Evolutionary conservation across 495 filamentous ascomycete species (phyloP).

Genomic region (Barbatosphaeria neglecta): DNA sequence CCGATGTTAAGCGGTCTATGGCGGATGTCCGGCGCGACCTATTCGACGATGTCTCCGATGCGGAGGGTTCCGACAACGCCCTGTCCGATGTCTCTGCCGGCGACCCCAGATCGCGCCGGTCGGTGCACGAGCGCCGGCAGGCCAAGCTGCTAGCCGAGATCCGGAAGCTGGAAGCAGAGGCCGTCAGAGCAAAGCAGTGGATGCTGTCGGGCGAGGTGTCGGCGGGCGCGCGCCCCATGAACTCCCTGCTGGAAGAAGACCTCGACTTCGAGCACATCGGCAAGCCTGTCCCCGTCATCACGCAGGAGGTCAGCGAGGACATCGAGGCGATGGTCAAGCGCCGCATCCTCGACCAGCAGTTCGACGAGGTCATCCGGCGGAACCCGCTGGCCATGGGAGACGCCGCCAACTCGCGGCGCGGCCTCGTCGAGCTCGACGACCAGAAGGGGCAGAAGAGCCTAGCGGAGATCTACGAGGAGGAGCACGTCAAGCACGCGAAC

Average conservation of each 20-base stretch:
- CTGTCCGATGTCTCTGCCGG: conserved; percentile 43
- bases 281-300: conserved; percentile 89
- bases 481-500: conserved; percentile 69
- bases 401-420: conserved; percentile 44
- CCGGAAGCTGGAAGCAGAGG: conserved; percentile 74
- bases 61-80: conserved; percentile 41
- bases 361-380: conserved; percentile 81
- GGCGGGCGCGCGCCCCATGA: conserved; percentile 68
- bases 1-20: conserved; percentile 76
- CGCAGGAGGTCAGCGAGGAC: conserved; percentile 80
- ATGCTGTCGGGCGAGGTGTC: conserved; percentile 79
- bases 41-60: conserved; percentile 69
- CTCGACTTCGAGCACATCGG: conserved; percentile 93
- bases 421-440: conserved; percentile 72
- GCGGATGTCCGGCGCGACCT: conserved; percentile 81
- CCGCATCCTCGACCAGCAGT: conserved; percentile 80
- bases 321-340: conserved; percentile 93
- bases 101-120: conserved; percentile 47
- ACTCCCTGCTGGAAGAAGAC: conserved; percentile 89
- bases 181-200: conserved; percentile 87
- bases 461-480: conserved; percentile 88
- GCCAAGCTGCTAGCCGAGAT: conserved; percentile 82
- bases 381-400: conserved; percentile 58
- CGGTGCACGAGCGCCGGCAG: conserved; percentile 76
- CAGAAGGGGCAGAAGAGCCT: conserved; percentile 75